Conservation (phyloP, 2,329 filamentous ascomycete species). For the Monilinia aucupariae region DNA sequence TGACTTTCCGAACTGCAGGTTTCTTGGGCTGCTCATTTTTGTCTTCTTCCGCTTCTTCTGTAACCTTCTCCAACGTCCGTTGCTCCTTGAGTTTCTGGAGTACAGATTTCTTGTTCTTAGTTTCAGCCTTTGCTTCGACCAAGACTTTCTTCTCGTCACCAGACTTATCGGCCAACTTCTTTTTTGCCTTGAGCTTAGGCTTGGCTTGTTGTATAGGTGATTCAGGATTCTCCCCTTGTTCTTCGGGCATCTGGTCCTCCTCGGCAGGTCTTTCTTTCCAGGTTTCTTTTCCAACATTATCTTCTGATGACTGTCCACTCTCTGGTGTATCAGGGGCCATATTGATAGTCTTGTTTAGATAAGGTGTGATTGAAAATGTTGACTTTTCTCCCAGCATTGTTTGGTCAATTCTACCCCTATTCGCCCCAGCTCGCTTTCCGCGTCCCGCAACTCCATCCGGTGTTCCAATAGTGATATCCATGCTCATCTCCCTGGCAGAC, state of each 20-base stretch:
- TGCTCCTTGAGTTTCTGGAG: slow-evolving; percentile 32
- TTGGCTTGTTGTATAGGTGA: slow-evolving; percentile 8
- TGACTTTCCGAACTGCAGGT: neutral
- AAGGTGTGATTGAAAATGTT: slow-evolving; percentile 88
- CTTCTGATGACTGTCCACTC: slow-evolving; percentile 1
- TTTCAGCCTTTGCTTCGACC: slow-evolving; percentile 38
- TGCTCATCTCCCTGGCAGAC: slow-evolving; percentile 40
- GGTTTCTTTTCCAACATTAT: slow-evolving; percentile 12
- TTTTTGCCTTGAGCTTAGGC: slow-evolving; percentile 23
- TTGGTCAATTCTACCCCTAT: slow-evolving; percentile 53
- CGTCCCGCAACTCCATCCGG: slow-evolving; percentile 44
- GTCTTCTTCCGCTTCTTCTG: slow-evolving; percentile 36
- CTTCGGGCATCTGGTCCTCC: slow-evolving; percentile 12
- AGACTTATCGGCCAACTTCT: slow-evolving; percentile 25
- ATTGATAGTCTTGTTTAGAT: slow-evolving; percentile 70
- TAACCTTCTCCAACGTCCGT: slow-evolving; percentile 38
- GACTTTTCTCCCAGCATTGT: slow-evolving; percentile 77
- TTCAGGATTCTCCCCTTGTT: slow-evolving; percentile 12
- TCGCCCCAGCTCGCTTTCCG: slow-evolving; percentile 41
- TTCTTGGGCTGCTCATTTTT: slow-evolving; percentile 25
- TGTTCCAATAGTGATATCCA: slow-evolving; percentile 45
- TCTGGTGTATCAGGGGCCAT: slow-evolving; percentile 41
- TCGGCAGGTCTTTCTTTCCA: slow-evolving; percentile 17
- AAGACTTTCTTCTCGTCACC: slow-evolving; percentile 39
- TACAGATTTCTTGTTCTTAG: slow-evolving; percentile 31